Evolutionary conservation across 1,284 basidiomycete genomes (phyloP).

Genomic region (Volvariella volvacea): DNA sequence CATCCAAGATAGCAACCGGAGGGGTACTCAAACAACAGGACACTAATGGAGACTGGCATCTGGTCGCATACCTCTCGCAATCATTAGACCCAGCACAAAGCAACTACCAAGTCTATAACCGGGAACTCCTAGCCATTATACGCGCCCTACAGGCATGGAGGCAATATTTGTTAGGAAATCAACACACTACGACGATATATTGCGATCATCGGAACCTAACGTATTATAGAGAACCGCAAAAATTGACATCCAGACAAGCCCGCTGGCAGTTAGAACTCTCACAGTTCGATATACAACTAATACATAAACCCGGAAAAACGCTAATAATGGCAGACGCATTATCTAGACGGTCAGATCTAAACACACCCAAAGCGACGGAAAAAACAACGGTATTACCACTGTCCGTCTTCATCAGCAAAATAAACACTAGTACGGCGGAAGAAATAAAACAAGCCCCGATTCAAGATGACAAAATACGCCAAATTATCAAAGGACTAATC

Average conservation of each 20-base stretch:
- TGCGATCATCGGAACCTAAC: constrained; percentile 8
- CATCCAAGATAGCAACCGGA: constrained; percentile 21
- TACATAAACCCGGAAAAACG: constrained; percentile 28
- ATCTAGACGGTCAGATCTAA: too few species aligned
- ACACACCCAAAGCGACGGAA: too few species aligned
- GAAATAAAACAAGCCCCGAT: too few species aligned
- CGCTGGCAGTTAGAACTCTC: constrained; percentile 30
- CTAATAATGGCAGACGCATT: too few species aligned
- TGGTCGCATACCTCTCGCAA: constrained; percentile 20
- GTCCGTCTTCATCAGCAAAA: too few species aligned
- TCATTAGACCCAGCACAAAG: constrained; percentile 19
- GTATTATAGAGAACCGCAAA: constrained; percentile 24
- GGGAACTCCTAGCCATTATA: constrained; percentile 37
- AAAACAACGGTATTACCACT: too few species aligned
- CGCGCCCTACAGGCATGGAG: too few species aligned
- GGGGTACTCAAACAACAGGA: constrained; percentile 22
- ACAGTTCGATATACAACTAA: constrained; percentile 27
- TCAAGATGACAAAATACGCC: too few species aligned
- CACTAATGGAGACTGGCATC: constrained; percentile 19
- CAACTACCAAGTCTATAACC: constrained; percentile 43
- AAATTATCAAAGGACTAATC: too few species aligned
- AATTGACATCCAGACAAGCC: constrained; percentile 7
- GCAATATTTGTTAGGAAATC: too few species aligned
- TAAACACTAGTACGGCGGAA: too few species aligned
- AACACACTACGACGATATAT: too few species aligned